phyloP scores from a whole-genome alignment of 2,329 filamentous ascomycete genomes.

The Colletotrichum nymphaeae region DNA sequence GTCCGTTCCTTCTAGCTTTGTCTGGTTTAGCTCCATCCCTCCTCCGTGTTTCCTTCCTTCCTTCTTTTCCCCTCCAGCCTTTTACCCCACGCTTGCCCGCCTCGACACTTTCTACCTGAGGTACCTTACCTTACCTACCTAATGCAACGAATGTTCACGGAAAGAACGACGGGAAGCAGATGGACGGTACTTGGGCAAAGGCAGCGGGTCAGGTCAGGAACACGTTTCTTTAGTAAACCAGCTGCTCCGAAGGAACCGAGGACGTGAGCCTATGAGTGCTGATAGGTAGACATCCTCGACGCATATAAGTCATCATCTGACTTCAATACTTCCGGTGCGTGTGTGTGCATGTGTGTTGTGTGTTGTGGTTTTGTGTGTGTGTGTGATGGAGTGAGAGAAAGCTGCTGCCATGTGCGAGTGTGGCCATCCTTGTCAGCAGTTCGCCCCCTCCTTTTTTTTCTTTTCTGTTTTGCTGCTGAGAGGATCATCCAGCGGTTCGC shows the following conservation, averaged over 20 bases:
- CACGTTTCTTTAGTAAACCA: background rate
- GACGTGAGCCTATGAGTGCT: background rate
- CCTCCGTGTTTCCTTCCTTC: background rate
- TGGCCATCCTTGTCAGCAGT: background rate
- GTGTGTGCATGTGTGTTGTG: background rate
- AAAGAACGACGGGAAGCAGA: background rate
- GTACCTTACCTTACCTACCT: too few species aligned
- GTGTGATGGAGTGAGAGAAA: background rate
- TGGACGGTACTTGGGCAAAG: background rate
- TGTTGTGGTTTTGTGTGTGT: background rate
- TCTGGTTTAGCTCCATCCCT: slow-evolving; percentile 9
- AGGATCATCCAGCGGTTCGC: slow-evolving; percentile 15
- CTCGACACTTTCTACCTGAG: background rate
- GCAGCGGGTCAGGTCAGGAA: background rate
- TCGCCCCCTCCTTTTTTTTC: background rate
- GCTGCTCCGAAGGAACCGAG: too few species aligned
- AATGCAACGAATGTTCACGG: background rate
- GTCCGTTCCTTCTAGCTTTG: slow-evolving; percentile 9
- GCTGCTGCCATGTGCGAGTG: background rate
- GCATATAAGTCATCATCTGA: background rate
- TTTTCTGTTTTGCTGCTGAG: background rate
- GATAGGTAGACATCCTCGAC: background rate
- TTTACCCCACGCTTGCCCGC: slow-evolving; percentile 11
- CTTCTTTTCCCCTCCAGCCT: background rate
- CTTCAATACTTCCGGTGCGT: background rate